Evolutionary conservation across 2,329 filamentous ascomycete genomes (phyloP).

Genomic region (Colletotrichum sp.): DNA sequence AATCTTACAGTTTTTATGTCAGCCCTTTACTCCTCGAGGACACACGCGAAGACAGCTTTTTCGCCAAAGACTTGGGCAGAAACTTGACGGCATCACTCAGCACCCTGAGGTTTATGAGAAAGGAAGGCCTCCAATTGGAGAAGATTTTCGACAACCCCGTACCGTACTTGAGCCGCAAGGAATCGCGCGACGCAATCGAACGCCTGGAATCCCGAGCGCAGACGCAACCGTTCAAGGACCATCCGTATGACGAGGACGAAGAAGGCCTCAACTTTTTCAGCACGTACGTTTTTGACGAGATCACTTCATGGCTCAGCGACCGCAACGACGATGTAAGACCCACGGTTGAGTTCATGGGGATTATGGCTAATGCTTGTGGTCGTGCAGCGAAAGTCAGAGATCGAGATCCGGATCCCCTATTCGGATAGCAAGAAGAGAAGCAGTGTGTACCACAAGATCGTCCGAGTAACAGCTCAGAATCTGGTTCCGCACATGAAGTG

Average conservation of each 20-base stretch:
- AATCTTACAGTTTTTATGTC: constrained; percentile 35
- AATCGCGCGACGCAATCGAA: not conserved
- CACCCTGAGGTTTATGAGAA: constrained; percentile 33
- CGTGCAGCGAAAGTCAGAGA: not conserved
- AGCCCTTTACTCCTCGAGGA: constrained; percentile 30
- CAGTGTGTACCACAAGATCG: not conserved
- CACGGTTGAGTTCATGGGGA: not conserved
- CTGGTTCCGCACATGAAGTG: not conserved
- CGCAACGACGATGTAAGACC: not conserved
- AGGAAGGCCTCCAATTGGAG: constrained; percentile 29
- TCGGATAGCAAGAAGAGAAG: not conserved
- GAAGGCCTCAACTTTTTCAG: not conserved
- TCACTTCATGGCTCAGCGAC: not conserved
- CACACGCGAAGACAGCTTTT: not conserved
- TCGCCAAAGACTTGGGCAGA: constrained; percentile 30
- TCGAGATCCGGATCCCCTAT: not conserved
- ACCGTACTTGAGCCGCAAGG: constrained; percentile 32
- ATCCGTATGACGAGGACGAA: not conserved
- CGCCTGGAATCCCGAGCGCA: not conserved
- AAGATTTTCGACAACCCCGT: constrained; percentile 31
- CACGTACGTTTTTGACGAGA: not conserved
- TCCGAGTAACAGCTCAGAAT: not conserved
- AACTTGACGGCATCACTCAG: constrained; percentile 30
- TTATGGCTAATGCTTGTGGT: not conserved
- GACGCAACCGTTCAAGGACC: not conserved